Base-by-base conservation (phyloP, 768 basidiomycete genomes). In the Leccinum pellstonianum region DNA sequence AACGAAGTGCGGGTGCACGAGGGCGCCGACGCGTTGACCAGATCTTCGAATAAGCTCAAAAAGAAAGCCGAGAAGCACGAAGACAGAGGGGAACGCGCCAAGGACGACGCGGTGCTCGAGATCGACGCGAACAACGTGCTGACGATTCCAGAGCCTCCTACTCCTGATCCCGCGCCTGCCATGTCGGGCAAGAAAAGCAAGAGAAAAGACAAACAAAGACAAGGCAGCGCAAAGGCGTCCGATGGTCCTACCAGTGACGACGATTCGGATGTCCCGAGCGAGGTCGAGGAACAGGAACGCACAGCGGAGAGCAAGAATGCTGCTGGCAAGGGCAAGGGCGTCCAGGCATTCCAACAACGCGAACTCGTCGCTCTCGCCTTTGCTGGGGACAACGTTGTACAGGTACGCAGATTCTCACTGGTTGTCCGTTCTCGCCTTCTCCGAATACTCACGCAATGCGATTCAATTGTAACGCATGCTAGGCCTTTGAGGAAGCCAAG, bases 321-420 rank as follows among this genome's bases (percentile, higher is more conserved):
- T 11, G 43, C 43, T 43, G n/a, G 43, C 68, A 64, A 64, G 46
- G 72, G 69, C 41, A 43, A 43, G 52, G 77, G 77, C 23, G 70
- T 84, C 0, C 83, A 81, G 55, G 90, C 91, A 1, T 94, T 98
- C 75, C 81, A 91, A 71, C 96, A 98, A 73, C 82, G 92, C 41
- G 94, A 98, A 64, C 79, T 98, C 12, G 95, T 99, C 12, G 91
- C 95, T 1, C 86, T 86, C 56, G 97, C 97, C 0, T 99, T 99
- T 77, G 96, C 95, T 2, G 95, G 94, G 3, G 97, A 99, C 73
- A 93, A 98, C 64, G 96, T 98, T 33, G 86, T 97, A 6, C 86
- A 90, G 75, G 93, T 93, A 67, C 35, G 86, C 69, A 29, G 3
- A 8, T 6, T 10, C n/a, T 14, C 19, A 8, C 19, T 5, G 19